A percentile compares a stretch with the other conserved stretches of the same genome.
These are phyloP conservation scores for Penicillium sclerotiorum DNA, from an alignment of 2,329 filamentous ascomycete genomes.

Conservation along the genomic window DNA sequence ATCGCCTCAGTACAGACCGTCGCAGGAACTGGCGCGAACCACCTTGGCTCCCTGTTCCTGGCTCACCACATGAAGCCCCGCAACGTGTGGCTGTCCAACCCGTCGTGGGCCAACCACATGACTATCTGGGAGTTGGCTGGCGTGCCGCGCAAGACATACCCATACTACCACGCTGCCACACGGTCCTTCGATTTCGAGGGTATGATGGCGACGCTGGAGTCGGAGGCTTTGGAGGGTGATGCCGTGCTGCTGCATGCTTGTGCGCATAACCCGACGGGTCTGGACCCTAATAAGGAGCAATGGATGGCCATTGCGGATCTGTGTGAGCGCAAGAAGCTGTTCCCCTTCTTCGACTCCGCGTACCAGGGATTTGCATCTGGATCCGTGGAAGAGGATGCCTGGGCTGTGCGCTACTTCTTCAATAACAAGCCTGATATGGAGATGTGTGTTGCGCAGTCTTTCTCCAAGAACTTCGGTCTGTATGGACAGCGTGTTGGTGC, in stretches of 20 bases:
- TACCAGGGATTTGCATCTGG: conserved; percentile 98
- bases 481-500: conserved; percentile 95
- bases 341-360: conserved; percentile 96
- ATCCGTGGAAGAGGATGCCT: conserved; percentile 79
- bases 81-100: conserved; percentile 85
- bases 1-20: conserved; percentile 84
- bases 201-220: conserved; percentile 82
- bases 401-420: conserved; percentile 87
- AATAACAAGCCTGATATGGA: conserved; percentile 74
- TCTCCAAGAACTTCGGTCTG: conserved; percentile 71
- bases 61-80: conserved; percentile 76
- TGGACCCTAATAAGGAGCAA: conserved; percentile 88
- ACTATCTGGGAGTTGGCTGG: conserved; percentile 82
- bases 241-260: conserved; percentile 91
- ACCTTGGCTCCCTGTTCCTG: conserved; percentile 89
- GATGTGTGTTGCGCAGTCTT: conserved; percentile 60
- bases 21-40: conserved; percentile 92
- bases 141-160: conserved; percentile 78
- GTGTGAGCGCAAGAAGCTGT: conserved; percentile 78
- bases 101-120: conserved; percentile 97
- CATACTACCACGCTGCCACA: conserved; percentile 77
- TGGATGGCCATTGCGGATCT: conserved; percentile 85
- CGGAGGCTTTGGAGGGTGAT: conserved; percentile 76
- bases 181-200: conserved; percentile 48
- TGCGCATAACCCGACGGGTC: conserved; percentile 96